Evolutionary conservation across 257 asterid genomes (phyloP).

Genomic region (Dorcoceras hygrometricum): DNA sequence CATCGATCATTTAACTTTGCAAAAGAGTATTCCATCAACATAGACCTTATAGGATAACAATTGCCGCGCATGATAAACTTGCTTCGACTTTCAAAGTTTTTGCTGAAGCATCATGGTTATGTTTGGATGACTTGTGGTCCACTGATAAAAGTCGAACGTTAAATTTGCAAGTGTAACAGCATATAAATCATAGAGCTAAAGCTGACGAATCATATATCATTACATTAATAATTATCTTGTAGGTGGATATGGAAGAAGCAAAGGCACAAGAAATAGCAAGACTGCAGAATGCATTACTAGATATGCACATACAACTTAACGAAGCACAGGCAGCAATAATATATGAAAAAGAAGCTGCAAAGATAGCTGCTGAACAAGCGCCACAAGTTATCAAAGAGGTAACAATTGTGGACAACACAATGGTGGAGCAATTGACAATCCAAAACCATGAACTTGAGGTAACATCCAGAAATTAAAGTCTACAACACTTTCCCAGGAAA

Average conservation of each 20-base stretch:
- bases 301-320: conserved; percentile 61
- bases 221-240: conserved; percentile 28
- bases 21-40: background rate
- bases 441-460: conserved; percentile 78
- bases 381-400: conserved; percentile 92
- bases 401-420: conserved; percentile 70
- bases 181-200: background rate
- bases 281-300: conserved; percentile 60
- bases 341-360: conserved; percentile 80
- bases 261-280: conserved; percentile 77
- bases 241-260: conserved; percentile 87
- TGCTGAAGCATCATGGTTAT: background rate
- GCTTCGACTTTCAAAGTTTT: background rate
- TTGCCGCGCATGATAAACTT: background rate
- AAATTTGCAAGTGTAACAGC: too few species aligned
- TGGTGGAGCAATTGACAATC: conserved; percentile 68
- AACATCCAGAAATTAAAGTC: conserved; percentile 26
- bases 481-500: conserved; percentile 12
- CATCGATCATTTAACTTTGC: background rate
- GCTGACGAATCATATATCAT: background rate
- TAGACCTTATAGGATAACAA: background rate
- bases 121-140: conserved; percentile 19
- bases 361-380: conserved; percentile 81
- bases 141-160: background rate
- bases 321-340: conserved; percentile 68